Evolutionary conservation across 2,329 filamentous ascomycete genomes (phyloP), one percentile per base, ranked within the genome.

Genomic region (Colletotrichum karsti): DNA sequence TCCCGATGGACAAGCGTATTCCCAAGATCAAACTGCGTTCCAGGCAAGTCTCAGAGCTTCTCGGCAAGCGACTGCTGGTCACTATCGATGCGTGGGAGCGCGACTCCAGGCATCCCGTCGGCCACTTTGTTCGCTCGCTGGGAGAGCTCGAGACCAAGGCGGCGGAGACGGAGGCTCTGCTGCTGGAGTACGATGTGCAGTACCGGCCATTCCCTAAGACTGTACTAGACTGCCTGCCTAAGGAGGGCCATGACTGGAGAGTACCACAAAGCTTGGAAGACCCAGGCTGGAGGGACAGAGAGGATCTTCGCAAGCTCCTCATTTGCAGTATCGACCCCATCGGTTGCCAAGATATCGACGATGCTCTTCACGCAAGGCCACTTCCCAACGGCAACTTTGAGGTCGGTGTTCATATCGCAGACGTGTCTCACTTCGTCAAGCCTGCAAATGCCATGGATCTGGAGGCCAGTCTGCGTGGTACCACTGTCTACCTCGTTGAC

Each of bases 381-480:
- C 83, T 99, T 22, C 91, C 94, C 0, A 98, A 98, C 74, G 96
- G 97, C 46, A 98, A 98, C 78, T 95, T 91, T 72, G 94, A 98
- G 79, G 94, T 99, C 9, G 96, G 96, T 71, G 96, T 99, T 15
- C 97, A 99, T 80, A 99, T 99, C 79, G 97, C 96, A 28, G 96
- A 99, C 79, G 96, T 99, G n/a, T 98, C 96, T 9, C 93, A 99
- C 81, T 99, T 99, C 77, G 96, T 99, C 75, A 97, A 96, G 81
- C 95, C 97, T 26, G 94, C 93, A 79, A 99, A 95, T 75, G 92
- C 96, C 60, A 99, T 99, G 96, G 97, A 99, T 77, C 89, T 91
- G 53, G 96, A 99, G 81, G 96, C 96, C 3, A 96, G 94, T 76
- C 90, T 97, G 75, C 92, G 96, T 74, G 96, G 96, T 70, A 98